Conservation (phyloP, 495 filamentous ascomycete species). For the Hypomontagnella monticulosa region DNA sequence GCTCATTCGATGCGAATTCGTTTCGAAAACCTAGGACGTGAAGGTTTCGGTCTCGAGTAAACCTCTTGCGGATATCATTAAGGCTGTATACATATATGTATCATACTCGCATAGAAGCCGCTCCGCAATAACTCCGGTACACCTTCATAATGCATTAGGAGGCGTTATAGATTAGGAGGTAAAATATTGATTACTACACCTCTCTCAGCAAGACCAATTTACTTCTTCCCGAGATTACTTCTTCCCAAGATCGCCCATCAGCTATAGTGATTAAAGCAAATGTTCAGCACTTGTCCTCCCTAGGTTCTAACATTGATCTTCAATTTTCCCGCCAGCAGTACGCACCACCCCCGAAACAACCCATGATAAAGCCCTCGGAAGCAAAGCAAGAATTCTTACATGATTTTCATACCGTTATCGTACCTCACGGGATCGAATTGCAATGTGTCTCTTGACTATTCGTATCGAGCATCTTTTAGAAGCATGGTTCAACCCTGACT, state of each 20-base stretch:
- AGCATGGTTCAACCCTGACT: conserved; percentile 1
- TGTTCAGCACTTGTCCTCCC: not conserved
- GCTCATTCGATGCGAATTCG: not conserved
- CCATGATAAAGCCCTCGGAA: not conserved
- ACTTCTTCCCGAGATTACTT: not conserved
- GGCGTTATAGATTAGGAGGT: conserved; percentile 6
- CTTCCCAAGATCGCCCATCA: not conserved
- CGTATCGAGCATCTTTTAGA: not conserved
- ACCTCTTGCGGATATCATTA: conserved; percentile 1
- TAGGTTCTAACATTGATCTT: not conserved
- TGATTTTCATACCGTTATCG: not conserved
- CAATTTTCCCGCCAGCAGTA: not conserved
- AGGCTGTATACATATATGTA: conserved; percentile 32
- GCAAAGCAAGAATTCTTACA: not conserved
- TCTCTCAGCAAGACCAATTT: conserved; percentile 2
- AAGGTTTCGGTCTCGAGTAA: not conserved
- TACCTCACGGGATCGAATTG: not conserved
- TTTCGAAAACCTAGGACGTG: not conserved
- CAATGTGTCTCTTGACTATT: too few relatives aligned
- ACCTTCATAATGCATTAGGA: conserved; percentile 12
- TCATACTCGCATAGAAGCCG: conserved; percentile 22
- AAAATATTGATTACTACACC: conserved; percentile 25
- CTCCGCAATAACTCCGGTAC: not conserved
- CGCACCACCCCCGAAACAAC: conserved; percentile 1
- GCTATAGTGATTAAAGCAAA: too few relatives aligned